Evolutionary conservation across 208 protist genomes (phyloP).

Genomic region (Novymonas esmeraldas): DNA sequence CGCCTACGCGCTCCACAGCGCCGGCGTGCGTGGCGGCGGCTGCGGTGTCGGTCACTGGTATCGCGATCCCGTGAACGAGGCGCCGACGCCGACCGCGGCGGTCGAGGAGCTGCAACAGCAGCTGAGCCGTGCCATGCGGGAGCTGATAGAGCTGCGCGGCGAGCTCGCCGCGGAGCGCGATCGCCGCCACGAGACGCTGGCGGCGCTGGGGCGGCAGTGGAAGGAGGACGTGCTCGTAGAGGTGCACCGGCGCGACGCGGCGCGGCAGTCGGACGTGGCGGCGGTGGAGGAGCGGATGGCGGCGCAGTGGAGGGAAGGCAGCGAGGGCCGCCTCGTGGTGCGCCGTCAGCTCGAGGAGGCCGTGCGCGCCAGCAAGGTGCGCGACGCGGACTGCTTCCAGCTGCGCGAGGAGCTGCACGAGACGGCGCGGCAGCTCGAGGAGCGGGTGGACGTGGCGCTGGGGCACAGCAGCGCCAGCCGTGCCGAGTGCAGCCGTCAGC

Average conservation of each 20-base stretch:
- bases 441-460: conserved; percentile 46
- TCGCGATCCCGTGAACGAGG: background rate
- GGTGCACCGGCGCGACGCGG: conserved; percentile 50
- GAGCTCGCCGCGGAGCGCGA: conserved; percentile 75
- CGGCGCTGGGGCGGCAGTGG: conserved; percentile 66
- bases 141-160: conserved; percentile 58
- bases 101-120: conserved; percentile 60
- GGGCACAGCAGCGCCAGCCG: conserved; percentile 52
- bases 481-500: conserved; percentile 53
- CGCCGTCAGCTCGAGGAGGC: conserved; percentile 58
- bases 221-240: conserved; percentile 80
- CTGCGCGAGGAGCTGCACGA: conserved; percentile 67
- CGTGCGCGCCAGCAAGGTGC: conserved; percentile 40
- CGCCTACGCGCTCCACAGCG: background rate
- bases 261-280: conserved; percentile 51
- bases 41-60: background rate
- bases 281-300: conserved; percentile 48
- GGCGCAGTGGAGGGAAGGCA: conserved; percentile 38
- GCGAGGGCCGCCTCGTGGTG: conserved; percentile 38
- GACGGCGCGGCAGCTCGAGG: conserved; percentile 39
- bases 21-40: background rate
- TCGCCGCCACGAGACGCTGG: conserved; percentile 51
- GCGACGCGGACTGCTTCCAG: conserved; percentile 59
- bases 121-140: conserved; percentile 57
- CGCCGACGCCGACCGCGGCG: background rate